These are phyloP conservation scores for Gloeopeniophorella convolvens DNA, from an alignment of 768 basidiomycete species.

Conservation along the genomic window DNA sequence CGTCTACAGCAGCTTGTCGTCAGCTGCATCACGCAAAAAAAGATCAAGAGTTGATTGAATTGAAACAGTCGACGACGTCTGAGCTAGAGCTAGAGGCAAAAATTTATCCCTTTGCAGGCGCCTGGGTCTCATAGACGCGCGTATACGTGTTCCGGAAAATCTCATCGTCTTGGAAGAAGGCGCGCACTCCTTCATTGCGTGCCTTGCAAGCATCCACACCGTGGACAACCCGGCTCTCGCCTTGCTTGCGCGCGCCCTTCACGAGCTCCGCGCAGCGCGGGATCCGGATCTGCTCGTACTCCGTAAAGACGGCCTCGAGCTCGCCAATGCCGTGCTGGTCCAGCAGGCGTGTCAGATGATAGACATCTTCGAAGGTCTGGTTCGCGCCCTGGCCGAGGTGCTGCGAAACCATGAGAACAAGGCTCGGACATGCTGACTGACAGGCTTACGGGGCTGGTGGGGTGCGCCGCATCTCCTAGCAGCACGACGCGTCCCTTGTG, in stretches of 20 bases:
- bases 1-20: too few species aligned
- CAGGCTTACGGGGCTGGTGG: conserved; percentile 35
- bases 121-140: neutral
- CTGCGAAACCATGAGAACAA: conserved; percentile 19
- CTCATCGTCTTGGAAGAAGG: conserved; percentile 12
- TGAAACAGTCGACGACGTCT: too few species aligned
- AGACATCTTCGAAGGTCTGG: conserved; percentile 38
- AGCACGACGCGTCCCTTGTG: conserved; percentile 35
- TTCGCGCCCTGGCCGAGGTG: conserved; percentile 43
- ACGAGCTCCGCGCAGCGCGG: conserved; percentile 32
- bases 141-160: neutral
- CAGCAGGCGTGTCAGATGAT: conserved; percentile 31
- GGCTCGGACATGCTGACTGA: neutral
- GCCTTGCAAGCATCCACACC: conserved; percentile 28
- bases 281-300: conserved; percentile 32
- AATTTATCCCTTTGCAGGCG: too few species aligned
- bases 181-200: conserved; percentile 25
- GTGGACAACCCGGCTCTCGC: conserved; percentile 30
- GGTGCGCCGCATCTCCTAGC: conserved; percentile 40
- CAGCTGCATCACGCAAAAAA: too few species aligned
- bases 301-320: conserved; percentile 28
- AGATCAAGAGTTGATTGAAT: too few species aligned
- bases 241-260: conserved; percentile 28
- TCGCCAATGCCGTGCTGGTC: conserved; percentile 25
- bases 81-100: too few species aligned